Evolutionary conservation across 306 rosid species (phyloP).

Genomic region (Castanea sativa): DNA sequence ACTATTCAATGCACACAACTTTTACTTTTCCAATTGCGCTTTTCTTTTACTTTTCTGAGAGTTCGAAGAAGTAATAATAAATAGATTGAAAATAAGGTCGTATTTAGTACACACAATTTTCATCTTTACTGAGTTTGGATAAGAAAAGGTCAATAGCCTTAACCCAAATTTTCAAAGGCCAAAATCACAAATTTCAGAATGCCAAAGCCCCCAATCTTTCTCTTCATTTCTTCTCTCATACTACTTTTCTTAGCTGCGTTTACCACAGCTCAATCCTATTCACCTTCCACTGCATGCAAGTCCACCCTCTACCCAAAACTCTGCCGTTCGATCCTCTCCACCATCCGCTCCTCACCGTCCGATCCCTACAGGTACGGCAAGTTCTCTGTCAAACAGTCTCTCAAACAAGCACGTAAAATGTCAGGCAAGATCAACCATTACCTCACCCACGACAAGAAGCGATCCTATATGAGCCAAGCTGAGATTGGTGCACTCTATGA

Average conservation of each 20-base stretch:
- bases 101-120: too few species aligned
- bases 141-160: too few species aligned
- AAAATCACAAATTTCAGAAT: neutral
- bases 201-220: conserved; percentile 12
- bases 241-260: neutral
- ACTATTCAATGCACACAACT: too few species aligned
- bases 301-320: conserved; percentile 69
- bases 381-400: conserved; percentile 64
- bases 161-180: too few species aligned
- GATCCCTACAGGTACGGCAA: conserved; percentile 63
- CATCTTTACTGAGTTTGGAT: too few species aligned
- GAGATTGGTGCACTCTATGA: conserved; percentile 55
- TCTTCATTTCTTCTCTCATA: conserved; percentile 13
- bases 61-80: too few species aligned
- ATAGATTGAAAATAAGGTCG: too few species aligned
- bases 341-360: conserved; percentile 46
- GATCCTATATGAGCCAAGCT: conserved; percentile 4
- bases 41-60: too few species aligned
- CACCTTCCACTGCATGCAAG: conserved; percentile 50
- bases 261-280: neutral
- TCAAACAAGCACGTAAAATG: conserved; percentile 51
- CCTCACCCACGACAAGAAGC: conserved; percentile 18
- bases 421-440: conserved; percentile 30
- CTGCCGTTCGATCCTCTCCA: conserved; percentile 67
- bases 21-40: too few species aligned